Percentiles rank a stretch among this genome's conserved stretches.
phyloP scores from a whole-genome alignment of 2,329 filamentous ascomycete species.

The Talaromyces sp. region DNA sequence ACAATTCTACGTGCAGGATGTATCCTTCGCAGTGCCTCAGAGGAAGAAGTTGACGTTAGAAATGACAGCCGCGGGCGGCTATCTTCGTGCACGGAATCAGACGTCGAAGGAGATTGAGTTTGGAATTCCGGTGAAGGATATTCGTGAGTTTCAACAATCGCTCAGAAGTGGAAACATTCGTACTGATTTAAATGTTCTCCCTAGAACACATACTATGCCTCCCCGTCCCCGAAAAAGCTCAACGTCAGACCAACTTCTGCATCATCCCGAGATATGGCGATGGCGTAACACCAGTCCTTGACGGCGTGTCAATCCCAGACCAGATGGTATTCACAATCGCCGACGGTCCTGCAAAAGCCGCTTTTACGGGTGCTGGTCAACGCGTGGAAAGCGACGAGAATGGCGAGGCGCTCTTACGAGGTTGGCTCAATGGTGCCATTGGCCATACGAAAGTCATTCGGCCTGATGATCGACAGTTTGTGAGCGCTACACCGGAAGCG shows the following conservation, averaged over 20 bases:
- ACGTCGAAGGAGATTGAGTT: constrained; percentile 53
- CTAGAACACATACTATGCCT: constrained; percentile 57
- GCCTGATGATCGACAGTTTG: constrained; percentile 56
- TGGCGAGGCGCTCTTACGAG: constrained; percentile 42
- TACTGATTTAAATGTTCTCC: not conserved
- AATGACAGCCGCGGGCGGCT: constrained; percentile 45
- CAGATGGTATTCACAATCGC: constrained; percentile 59
- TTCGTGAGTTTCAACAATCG: constrained; percentile 38
- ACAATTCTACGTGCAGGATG: constrained; percentile 50
- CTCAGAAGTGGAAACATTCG: too few species aligned
- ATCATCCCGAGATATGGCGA: constrained; percentile 53
- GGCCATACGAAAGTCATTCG: constrained; percentile 47
- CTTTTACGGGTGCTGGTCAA: constrained; percentile 41
- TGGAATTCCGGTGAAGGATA: constrained; percentile 47
- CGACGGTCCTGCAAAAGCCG: constrained; percentile 50
- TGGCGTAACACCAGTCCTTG: constrained; percentile 45
- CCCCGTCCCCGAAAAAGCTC: constrained; percentile 61
- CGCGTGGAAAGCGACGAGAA: constrained; percentile 45
- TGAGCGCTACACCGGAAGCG: constrained; percentile 56
- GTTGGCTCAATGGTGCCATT: constrained; percentile 50
- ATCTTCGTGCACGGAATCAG: constrained; percentile 49
- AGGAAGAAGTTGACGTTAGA: constrained; percentile 62
- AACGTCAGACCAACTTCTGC: constrained; percentile 61
- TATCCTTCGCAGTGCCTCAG: constrained; percentile 60
- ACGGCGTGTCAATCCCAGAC: constrained; percentile 45